Base-by-base conservation (phyloP, 306 rosid genomes). In the Leucaena leucocephala region DNA sequence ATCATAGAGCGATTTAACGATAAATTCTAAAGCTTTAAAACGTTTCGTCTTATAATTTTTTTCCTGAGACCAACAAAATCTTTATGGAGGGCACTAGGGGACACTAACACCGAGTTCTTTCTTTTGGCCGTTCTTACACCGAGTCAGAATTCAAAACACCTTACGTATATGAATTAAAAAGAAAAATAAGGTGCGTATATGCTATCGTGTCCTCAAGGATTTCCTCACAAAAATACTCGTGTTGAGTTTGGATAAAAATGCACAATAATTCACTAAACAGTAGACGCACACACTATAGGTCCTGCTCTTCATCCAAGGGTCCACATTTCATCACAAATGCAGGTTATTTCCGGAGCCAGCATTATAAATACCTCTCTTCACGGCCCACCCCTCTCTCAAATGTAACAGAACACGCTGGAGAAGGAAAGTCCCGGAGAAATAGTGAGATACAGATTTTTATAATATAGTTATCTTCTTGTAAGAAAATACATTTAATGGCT, bases 331-430 rank as follows among this genome's bases (percentile, higher is more conserved):
- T 80, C 76, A 70, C 73, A 38, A 43, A 15, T 4, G 55, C 55
- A 49, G 8, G 6, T 49, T 46, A 8, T 10, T 27, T 34, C 2
- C 34, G 6, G 3, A 17, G 19, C 50, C 19, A 8, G 8, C 72
- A 1, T 4, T 82, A 78, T 87, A 81, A 82, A 78, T 77, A 68
- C 63, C 49, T 61, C 35, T 35, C 76, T n/a, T 68, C 15, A 19
- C 10, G 2, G 13, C 5, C 0, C 6, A 2, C 3, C 38, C 8
- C 55, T 43, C 59, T 71, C 27, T 16, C 6, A 52, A 17, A 27
- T 7, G 7, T 36, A 8, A 52, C 35, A 42, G 10, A 12, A 35
- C 27, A 27, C 45, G 43, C 45, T 71, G 55, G 42, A 58, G 43
- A 68, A 77, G 85, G 80, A 11, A 50, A 68, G 82, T 63, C 44